Evolutionary conservation across 2,329 filamentous ascomycete genomes (phyloP), one percentile per base, ranked within the genome.

Genomic region (Alternaria angustiovoidea): DNA sequence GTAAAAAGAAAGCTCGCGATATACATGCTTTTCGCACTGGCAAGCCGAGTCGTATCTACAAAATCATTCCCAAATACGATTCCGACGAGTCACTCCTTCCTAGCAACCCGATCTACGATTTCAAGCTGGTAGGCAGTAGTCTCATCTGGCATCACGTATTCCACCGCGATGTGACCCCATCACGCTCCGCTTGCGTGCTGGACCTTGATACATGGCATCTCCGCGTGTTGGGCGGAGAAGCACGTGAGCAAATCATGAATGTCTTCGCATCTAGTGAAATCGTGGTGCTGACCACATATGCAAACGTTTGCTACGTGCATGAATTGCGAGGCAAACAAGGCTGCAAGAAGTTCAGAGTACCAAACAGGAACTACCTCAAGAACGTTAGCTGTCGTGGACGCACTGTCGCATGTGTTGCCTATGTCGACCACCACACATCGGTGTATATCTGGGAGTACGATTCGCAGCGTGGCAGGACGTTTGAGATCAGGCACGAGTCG

Each of bases 371-470:
- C 1, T 56, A 66, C 32, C 57, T 59, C 26, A 12, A 48, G 2
- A 42, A 51, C 7, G 12, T 72, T 1, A 51, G 59, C 12, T 71
- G 70, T 56, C 68, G 71, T 14, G 64, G 49, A 5, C 65, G 66
- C 6, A 73, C 58, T 2, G 59, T 76, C 28, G 69, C 68, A 7
- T 75, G 73, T 48, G 64, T 64, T 38, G 64, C 49, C 34, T 14
- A 51, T 16, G 18, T 52, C 11, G 9, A 46, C 1, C 56, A 60
- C 0, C 14, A 56, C 18, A 52, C 54, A 20, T 43, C 61, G 2
- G 61, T 76, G 1, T 77, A 72, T 46, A 62, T 75, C 14, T 77
- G 74, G 74, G 47, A 75, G 34, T 73, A 67, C 22, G 67, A 75
- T 36, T 71, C 62, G 4, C 61, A 64, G 42, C 64, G 51, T 11